These are phyloP conservation scores for Tetradesmus lagerheimii DNA, from an alignment of 139 green algal genomes.

Conservation along the genomic window DNA sequence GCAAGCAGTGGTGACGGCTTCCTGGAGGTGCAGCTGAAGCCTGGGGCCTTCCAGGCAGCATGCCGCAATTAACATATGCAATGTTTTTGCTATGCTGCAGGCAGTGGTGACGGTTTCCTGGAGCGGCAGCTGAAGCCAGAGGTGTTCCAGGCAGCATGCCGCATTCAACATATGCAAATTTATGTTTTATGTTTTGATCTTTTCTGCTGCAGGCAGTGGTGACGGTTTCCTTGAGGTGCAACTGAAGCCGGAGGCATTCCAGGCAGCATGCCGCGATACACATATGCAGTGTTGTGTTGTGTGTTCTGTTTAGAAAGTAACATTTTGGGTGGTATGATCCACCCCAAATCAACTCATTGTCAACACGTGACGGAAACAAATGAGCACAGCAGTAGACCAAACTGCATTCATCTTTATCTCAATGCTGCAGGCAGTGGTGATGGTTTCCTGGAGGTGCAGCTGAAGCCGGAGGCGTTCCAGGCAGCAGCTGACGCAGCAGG, in stretches of 20 bases:
- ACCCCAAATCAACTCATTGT: too few species aligned
- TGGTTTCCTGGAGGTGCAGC: constrained; percentile 82
- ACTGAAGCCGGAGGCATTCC: constrained; percentile 82
- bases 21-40: constrained; percentile 84
- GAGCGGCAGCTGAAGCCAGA: constrained; percentile 85
- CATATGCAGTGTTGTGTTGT: too few species aligned
- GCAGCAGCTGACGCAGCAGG: constrained; percentile 69
- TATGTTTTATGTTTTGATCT: too few species aligned
- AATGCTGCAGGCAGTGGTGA: too few species aligned
- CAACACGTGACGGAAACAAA: too few species aligned
- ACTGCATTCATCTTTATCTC: too few species aligned
- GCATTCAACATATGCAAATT: too few species aligned
- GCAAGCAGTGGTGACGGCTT: constrained; percentile 86
- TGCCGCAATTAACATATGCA: too few species aligned
- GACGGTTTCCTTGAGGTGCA: constrained; percentile 85
- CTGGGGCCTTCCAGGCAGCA: constrained; percentile 71
- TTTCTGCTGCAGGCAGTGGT: too few species aligned
- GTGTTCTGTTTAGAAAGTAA: too few species aligned
- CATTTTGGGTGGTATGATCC: too few species aligned
- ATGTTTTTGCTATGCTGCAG: constrained; percentile 43
- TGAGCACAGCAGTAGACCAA: too few species aligned
- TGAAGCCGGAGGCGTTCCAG: constrained; percentile 83
- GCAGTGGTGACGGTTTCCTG: constrained; percentile 88
- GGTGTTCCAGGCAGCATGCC: constrained; percentile 61
- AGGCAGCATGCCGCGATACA: background rate